These are phyloP conservation scores for Dendryphion nanum DNA, from an alignment of 2,329 filamentous ascomycete genomes.

Conservation along the genomic window DNA sequence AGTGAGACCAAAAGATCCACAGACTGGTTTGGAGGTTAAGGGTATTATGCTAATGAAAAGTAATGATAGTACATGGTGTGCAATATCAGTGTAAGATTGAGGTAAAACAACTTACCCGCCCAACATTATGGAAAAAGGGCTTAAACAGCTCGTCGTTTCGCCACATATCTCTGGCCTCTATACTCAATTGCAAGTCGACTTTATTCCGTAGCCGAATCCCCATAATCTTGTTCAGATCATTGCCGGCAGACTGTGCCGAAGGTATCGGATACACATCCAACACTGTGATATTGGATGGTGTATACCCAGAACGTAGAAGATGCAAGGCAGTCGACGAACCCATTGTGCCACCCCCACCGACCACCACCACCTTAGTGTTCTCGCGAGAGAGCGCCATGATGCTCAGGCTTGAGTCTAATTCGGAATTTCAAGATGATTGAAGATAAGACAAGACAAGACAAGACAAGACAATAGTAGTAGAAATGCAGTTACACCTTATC, in stretches of 20 bases:
- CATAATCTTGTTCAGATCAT: constrained; percentile 53
- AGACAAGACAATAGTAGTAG: too few species aligned
- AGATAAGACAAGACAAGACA: too few species aligned
- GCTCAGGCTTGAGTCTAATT: too few species aligned
- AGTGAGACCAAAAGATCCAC: too few species aligned
- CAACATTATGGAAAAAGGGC: constrained; percentile 49
- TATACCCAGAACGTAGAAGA: constrained; percentile 50
- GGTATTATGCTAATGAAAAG: too few species aligned
- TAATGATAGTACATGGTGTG: not conserved
- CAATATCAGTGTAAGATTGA: not conserved
- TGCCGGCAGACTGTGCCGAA: constrained; percentile 50
- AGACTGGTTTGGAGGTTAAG: too few species aligned
- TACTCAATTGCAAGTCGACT: constrained; percentile 35
- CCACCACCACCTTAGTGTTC: constrained; percentile 36
- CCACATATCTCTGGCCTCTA: constrained; percentile 43
- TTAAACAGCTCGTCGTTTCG: constrained; percentile 46
- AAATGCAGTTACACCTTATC: too few species aligned
- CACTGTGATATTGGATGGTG: constrained; percentile 45
- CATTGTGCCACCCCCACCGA: constrained; percentile 55
- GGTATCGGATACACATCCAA: constrained; percentile 49
- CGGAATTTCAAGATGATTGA: too few species aligned
- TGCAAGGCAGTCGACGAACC: constrained; percentile 55
- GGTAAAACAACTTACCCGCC: constrained; percentile 15
- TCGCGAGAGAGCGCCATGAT: constrained; percentile 36
- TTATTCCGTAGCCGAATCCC: constrained; percentile 38